These are phyloP conservation scores for Chalciporus chontae DNA, from an alignment of 768 basidiomycete genomes.

Conservation along the genomic window DNA sequence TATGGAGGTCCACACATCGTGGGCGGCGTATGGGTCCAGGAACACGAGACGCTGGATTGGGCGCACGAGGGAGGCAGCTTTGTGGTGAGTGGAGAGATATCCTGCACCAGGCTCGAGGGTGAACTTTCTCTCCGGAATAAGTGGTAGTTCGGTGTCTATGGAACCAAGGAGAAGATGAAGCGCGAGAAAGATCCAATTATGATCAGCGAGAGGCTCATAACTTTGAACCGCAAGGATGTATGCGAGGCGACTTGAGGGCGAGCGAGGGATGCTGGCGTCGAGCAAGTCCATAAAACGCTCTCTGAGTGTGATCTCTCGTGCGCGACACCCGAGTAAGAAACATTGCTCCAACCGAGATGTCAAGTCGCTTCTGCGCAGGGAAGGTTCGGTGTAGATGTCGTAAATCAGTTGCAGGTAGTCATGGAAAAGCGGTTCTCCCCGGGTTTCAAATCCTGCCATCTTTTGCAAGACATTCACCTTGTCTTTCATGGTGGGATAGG, in stretches of 20 bases:
- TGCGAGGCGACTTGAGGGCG: slow-evolving; percentile 74
- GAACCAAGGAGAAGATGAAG: slow-evolving; percentile 85
- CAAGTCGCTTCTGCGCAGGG: slow-evolving; percentile 84
- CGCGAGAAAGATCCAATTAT: slow-evolving; percentile 93
- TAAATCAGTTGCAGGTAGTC: slow-evolving; percentile 87
- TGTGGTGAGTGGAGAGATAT: slow-evolving; percentile 44
- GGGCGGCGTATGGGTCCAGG: slow-evolving; percentile 71
- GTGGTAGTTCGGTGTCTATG: slow-evolving; percentile 43
- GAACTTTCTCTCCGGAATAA: slow-evolving; percentile 41
- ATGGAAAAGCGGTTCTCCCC: slow-evolving; percentile 75
- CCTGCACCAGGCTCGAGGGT: slow-evolving; percentile 28
- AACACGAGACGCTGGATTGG: slow-evolving; percentile 82
- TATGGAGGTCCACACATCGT: slow-evolving; percentile 82
- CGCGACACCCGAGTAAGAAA: slow-evolving; percentile 88
- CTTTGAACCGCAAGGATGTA: slow-evolving; percentile 91
- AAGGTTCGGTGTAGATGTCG: slow-evolving; percentile 89
- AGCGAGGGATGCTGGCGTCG: slow-evolving; percentile 83
- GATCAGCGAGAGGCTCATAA: slow-evolving; percentile 90
- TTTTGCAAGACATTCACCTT: slow-evolving; percentile 86
- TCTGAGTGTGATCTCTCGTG: slow-evolving; percentile 72
- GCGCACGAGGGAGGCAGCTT: slow-evolving; percentile 53
- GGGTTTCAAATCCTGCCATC: slow-evolving; percentile 80
- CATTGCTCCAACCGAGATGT: slow-evolving; percentile 91
- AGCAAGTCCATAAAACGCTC: slow-evolving; percentile 87
- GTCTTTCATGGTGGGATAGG: slow-evolving; percentile 92